phyloP scores from a whole-genome alignment of 495 filamentous ascomycete species.

The Penicillium longicatenatum region DNA sequence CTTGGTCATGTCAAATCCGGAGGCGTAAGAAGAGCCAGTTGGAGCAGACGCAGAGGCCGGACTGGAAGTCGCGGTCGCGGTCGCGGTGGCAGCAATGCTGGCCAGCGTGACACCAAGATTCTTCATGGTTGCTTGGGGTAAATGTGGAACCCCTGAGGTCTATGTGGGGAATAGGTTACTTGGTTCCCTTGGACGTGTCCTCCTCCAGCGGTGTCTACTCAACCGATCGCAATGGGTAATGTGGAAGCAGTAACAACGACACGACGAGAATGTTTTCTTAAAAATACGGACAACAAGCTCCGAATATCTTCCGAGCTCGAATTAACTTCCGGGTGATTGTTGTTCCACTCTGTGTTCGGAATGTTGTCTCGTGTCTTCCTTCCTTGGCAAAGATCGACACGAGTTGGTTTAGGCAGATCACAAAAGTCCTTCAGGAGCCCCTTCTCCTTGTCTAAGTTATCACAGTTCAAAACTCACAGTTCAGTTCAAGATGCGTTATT shows the following conservation, averaged over 20 bases:
- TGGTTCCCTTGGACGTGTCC: background rate
- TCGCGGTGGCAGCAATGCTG: background rate
- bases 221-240: background rate
- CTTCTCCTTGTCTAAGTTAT: background rate
- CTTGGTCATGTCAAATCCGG: conserved; percentile 38
- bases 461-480: no score
- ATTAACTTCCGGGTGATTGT: background rate
- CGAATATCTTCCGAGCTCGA: background rate
- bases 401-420: background rate
- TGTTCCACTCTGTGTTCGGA: background rate
- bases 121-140: background rate
- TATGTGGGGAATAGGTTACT: background rate
- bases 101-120: background rate
- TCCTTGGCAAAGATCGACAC: background rate
- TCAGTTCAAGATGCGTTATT: no score
- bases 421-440: background rate
- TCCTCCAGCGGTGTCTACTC: background rate
- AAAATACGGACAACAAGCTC: background rate
- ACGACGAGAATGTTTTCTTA: background rate
- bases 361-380: background rate
- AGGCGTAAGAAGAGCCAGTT: conserved; percentile 32
- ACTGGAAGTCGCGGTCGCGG: background rate
- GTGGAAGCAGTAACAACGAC: background rate
- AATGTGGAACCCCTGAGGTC: background rate
- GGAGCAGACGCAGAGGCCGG: conserved; percentile 10